Conservation (phyloP, 2,329 filamentous ascomycete genomes). For the Xylaria sp. region DNA sequence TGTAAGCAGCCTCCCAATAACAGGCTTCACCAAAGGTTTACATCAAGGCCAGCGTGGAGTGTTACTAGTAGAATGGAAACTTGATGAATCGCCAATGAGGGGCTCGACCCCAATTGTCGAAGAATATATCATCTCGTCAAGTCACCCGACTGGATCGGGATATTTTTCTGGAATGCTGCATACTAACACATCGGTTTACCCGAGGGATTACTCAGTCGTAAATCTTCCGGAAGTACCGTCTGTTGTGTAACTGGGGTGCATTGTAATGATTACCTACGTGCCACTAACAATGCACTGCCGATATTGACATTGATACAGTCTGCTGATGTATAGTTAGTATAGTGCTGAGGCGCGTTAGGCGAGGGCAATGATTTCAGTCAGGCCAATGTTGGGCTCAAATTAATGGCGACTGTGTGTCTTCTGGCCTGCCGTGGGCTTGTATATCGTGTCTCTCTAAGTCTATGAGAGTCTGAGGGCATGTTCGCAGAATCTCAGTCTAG, state of each 20-base stretch:
- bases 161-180: conserved; percentile 22
- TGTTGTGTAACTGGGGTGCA: conserved; percentile 41
- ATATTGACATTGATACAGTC: background rate
- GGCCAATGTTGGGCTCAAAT: conserved; percentile 27
- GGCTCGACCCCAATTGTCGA: conserved; percentile 30
- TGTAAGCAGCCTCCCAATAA: conserved; percentile 40
- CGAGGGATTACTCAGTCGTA: background rate
- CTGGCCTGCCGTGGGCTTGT: conserved; percentile 24
- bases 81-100: conserved; percentile 7
- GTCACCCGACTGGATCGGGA: conserved; percentile 46
- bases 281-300: background rate
- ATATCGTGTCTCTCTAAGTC: conserved; percentile 44
- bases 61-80: background rate
- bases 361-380: background rate
- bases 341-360: conserved; percentile 1
- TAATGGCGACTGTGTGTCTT: conserved; percentile 19
- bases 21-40: conserved; percentile 6
- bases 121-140: conserved; percentile 42
- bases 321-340: background rate
- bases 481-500: conserved; percentile 47
- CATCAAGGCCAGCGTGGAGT: background rate
- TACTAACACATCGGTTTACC: background rate
- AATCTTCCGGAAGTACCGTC: conserved; percentile 24
- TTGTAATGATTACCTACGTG: conserved; percentile 3
- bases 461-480: conserved; percentile 46